A percentile compares a stretch with the other conserved stretches of the same genome.
Evolutionary conservation across 2,329 filamentous ascomycete genomes (phyloP).

Genomic region (Ophiostoma angusticollis): DNA sequence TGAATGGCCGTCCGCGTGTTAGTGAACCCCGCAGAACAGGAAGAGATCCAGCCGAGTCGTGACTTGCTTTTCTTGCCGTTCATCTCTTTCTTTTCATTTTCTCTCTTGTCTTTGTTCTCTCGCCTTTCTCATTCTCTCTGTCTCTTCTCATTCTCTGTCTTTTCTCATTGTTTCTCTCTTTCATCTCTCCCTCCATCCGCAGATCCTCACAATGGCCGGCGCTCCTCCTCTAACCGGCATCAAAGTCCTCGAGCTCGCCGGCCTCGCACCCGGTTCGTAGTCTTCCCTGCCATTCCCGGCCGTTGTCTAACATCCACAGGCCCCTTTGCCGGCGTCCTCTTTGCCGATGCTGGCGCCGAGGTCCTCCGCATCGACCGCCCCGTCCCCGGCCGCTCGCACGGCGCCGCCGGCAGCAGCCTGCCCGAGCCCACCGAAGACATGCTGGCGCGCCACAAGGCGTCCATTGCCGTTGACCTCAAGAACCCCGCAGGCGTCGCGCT

Average conservation of each 20-base stretch:
- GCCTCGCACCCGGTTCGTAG: constrained; percentile 45
- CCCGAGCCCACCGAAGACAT: constrained; percentile 49
- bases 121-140: background rate
- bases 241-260: constrained; percentile 47
- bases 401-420: constrained; percentile 22
- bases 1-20: too few species aligned
- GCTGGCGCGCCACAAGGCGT: constrained; percentile 69
- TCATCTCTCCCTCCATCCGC: background rate
- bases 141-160: background rate
- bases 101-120: background rate
- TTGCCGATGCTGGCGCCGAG: constrained; percentile 78
- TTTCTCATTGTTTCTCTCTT: background rate
- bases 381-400: constrained; percentile 27
- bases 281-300: background rate
- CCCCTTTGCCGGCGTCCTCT: constrained; percentile 76
- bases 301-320: too few species aligned
- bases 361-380: constrained; percentile 75
- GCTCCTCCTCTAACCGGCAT: constrained; percentile 35
- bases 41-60: background rate
- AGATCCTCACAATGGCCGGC: constrained; percentile 22
- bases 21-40: background rate
- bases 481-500: constrained; percentile 48
- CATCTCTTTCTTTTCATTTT: background rate
- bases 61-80: background rate
- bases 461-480: constrained; percentile 71